A percentile compares a stretch with the other conserved stretches of the same genome.
phyloP scores from a whole-genome alignment of 768 basidiomycete species.

The Mycena olivaceomarginata region DNA sequence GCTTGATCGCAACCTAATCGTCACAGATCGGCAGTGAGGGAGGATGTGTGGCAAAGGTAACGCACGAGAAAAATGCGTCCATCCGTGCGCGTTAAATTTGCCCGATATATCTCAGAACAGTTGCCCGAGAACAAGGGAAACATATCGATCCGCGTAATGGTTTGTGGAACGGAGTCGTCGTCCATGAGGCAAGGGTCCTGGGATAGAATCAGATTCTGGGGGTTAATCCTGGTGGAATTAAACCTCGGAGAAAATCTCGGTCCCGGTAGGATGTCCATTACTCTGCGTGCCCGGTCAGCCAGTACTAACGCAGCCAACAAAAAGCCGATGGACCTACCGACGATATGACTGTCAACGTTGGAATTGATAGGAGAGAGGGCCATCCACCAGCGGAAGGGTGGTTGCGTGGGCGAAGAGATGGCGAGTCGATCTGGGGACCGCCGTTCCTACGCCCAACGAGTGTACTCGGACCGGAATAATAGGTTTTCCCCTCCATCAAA shows the following conservation, averaged over 20 bases:
- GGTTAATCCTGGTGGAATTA: not conserved
- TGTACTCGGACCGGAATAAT: too few species aligned
- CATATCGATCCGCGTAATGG: not conserved
- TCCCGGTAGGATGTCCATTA: not conserved
- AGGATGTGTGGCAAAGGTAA: not conserved
- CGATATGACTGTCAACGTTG: too few species aligned
- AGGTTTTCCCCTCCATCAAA: too few species aligned
- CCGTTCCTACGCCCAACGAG: too few species aligned
- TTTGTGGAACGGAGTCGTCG: not conserved
- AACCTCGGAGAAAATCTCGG: not conserved
- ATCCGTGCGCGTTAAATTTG: not conserved
- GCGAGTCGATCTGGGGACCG: too few species aligned
- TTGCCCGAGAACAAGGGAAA: not conserved
- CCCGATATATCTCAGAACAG: not conserved
- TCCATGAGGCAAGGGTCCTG: not conserved
- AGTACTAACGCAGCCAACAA: too few species aligned
- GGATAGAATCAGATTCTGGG: not conserved
- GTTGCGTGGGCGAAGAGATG: too few species aligned
- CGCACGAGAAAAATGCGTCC: not conserved
- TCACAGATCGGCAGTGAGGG: not conserved
- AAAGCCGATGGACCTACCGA: too few species aligned
- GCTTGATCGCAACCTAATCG: not conserved
- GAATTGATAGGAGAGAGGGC: too few species aligned
- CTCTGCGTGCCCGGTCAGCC: not conserved
- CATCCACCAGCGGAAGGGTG: too few species aligned